These are phyloP conservation scores for Ophiostoma ulmi DNA, from an alignment of 2,329 filamentous ascomycete species.

Conservation along the genomic window DNA sequence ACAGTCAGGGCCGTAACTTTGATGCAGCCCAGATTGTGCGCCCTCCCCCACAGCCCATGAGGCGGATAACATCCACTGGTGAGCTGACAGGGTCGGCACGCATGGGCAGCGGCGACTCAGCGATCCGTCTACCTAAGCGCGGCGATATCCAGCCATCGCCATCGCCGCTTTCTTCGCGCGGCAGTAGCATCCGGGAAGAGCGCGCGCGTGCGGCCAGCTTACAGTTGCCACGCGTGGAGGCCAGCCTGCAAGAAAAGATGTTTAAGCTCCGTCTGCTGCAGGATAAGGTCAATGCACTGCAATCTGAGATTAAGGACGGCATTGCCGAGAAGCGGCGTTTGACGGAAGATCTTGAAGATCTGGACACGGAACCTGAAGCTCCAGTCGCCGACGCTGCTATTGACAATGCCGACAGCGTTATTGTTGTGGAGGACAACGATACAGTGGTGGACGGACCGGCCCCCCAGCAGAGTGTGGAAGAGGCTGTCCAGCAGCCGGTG, in stretches of 20 bases:
- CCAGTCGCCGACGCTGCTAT: too few relatives aligned
- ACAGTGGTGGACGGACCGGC: not conserved
- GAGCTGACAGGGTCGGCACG: not conserved
- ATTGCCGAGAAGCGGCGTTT: slow-evolving; percentile 35
- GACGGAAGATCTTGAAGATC: slow-evolving; percentile 33
- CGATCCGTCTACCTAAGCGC: slow-evolving; percentile 30
- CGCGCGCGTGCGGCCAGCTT: slow-evolving; percentile 38
- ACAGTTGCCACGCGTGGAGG: slow-evolving; percentile 38
- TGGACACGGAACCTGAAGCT: slow-evolving; percentile 34
- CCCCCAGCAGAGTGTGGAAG: not conserved
- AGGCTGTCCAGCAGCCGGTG: not conserved
- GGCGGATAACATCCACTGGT: slow-evolving; percentile 21
- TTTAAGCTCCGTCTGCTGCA: slow-evolving; percentile 44
- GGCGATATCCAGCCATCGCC: slow-evolving; percentile 23
- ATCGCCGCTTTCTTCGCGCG: slow-evolving; percentile 13
- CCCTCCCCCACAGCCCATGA: slow-evolving; percentile 7
- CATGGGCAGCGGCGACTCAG: not conserved
- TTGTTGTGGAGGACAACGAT: not conserved
- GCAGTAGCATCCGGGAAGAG: slow-evolving; percentile 26
- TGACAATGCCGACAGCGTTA: too few relatives aligned
- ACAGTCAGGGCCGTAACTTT: slow-evolving; percentile 13
- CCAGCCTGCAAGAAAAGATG: slow-evolving; percentile 42
- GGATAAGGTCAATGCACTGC: slow-evolving; percentile 44
- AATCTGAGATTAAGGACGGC: slow-evolving; percentile 42
- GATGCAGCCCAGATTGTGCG: not conserved